These are phyloP conservation scores for Hordeum marinum DNA, from an alignment of 176 grass and related monocot genomes.

Conservation along the genomic window DNA sequence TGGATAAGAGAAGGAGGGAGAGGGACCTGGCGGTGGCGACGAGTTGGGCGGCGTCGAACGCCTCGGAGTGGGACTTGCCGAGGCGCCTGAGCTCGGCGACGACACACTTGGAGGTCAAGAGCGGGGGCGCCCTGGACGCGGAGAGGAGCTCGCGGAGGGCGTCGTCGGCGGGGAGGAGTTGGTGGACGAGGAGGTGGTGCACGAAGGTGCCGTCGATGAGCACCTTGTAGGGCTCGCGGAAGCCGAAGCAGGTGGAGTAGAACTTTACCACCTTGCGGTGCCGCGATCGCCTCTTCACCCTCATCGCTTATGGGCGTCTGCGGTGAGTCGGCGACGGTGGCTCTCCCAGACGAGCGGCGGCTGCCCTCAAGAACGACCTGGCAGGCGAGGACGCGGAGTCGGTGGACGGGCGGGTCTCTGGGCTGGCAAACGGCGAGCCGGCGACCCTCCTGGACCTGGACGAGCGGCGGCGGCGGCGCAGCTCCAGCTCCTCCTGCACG, in stretches of 20 bases:
- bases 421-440: too few relatives aligned
- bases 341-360: too few relatives aligned
- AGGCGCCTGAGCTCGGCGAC: constrained; percentile 1
- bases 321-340: background rate
- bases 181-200: constrained; percentile 10
- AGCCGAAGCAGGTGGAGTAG: constrained; percentile 82
- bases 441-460: too few relatives aligned
- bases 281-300: constrained; percentile 82
- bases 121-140: background rate
- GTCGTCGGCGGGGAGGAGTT: constrained; percentile 7
- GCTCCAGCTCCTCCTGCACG: too few relatives aligned
- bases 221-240: constrained; percentile 48
- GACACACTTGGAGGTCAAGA: constrained; percentile 8
- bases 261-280: constrained; percentile 84
- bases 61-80: constrained; percentile 7
- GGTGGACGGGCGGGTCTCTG: too few relatives aligned
- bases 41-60: constrained; percentile 4
- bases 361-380: too few relatives aligned
- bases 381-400: too few relatives aligned
- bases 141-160: constrained; percentile 7
- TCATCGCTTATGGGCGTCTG: constrained; percentile 37
- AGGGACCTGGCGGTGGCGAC: background rate
- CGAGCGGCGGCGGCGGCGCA: too few relatives aligned
- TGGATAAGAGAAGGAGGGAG: background rate
- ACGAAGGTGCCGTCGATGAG: background rate